phyloP scores from a whole-genome alignment of 2,329 filamentous ascomycete genomes.

The Aspergillus neoniger region DNA sequence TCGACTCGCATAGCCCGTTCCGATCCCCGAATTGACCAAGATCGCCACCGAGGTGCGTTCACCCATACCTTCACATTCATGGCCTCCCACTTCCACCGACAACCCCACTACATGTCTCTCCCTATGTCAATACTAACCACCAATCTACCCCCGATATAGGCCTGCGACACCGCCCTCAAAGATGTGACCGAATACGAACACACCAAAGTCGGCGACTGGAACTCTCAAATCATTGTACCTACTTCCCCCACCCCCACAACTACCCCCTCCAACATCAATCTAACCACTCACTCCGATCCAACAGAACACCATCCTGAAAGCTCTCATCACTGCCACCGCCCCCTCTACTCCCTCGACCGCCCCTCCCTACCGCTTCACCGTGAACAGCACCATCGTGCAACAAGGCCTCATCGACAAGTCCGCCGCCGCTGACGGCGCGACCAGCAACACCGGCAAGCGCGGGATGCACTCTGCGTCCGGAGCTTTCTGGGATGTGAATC shows the following conservation, averaged over 20 bases:
- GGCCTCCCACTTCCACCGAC: not conserved
- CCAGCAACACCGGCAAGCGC: conserved; percentile 71
- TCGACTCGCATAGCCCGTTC: conserved; percentile 62
- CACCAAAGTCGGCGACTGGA: conserved; percentile 81
- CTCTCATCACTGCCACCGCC: conserved; percentile 45
- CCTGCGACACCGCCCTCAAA: conserved; percentile 77
- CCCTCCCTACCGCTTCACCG: conserved; percentile 85
- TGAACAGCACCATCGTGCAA: conserved; percentile 98
- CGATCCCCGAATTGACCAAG: conserved; percentile 75
- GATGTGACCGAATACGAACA: conserved; percentile 82
- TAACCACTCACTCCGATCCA: not conserved
- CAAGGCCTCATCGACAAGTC: conserved; percentile 63
- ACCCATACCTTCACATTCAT: not conserved
- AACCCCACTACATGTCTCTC: not conserved
- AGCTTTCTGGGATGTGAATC: conserved; percentile 54
- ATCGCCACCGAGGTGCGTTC: conserved; percentile 76
- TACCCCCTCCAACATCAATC: not conserved
- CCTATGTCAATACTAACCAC: not conserved
- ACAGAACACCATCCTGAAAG: conserved; percentile 44
- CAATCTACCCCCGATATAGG: conserved; percentile 53
- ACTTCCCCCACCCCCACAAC: not conserved
- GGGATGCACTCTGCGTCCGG: conserved; percentile 61
- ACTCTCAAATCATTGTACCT: conserved; percentile 86
- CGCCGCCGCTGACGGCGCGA: conserved; percentile 58
- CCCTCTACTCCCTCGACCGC: conserved; percentile 37